Evolutionary conservation across 495 filamentous ascomycete species (phyloP).

Genomic region (Tricharina praecox): DNA sequence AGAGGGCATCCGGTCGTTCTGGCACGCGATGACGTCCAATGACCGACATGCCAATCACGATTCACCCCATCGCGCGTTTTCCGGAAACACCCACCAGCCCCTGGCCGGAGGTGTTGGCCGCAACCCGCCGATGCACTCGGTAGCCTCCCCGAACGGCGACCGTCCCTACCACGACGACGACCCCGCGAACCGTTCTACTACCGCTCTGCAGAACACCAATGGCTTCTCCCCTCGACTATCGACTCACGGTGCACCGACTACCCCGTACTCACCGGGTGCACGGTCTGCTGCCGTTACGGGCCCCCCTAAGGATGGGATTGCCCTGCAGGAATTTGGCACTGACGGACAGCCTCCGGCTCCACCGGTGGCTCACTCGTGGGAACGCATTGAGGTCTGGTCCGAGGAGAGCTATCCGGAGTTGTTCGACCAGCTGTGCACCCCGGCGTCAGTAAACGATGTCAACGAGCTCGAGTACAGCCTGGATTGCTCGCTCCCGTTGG

Average conservation of each 20-base stretch:
- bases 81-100: constrained; percentile 52
- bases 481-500: constrained; percentile 83
- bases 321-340: constrained; percentile 78
- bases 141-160: constrained; percentile 54
- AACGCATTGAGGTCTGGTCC: constrained; percentile 79
- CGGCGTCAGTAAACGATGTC: constrained; percentile 80
- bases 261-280: constrained; percentile 82
- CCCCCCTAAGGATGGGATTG: constrained; percentile 44
- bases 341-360: constrained; percentile 83
- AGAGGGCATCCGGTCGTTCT: constrained; percentile 59
- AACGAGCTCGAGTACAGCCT: constrained; percentile 94
- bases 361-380: constrained; percentile 77
- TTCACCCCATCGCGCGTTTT: constrained; percentile 60
- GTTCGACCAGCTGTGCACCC: constrained; percentile 79
- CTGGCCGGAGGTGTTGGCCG: constrained; percentile 47
- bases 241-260: constrained; percentile 38
- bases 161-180: constrained; percentile 58
- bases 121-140: constrained; percentile 54
- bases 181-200: constrained; percentile 37
- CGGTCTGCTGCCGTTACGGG: constrained; percentile 46
- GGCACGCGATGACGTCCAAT: constrained; percentile 85
- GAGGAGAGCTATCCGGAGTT: constrained; percentile 92
- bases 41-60: constrained; percentile 67
- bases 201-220: constrained; percentile 30
- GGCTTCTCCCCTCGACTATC: constrained; percentile 29